Evolutionary conservation across 345 rosid species (phyloP).

Genomic region (Melaleuca quinquenervia): DNA sequence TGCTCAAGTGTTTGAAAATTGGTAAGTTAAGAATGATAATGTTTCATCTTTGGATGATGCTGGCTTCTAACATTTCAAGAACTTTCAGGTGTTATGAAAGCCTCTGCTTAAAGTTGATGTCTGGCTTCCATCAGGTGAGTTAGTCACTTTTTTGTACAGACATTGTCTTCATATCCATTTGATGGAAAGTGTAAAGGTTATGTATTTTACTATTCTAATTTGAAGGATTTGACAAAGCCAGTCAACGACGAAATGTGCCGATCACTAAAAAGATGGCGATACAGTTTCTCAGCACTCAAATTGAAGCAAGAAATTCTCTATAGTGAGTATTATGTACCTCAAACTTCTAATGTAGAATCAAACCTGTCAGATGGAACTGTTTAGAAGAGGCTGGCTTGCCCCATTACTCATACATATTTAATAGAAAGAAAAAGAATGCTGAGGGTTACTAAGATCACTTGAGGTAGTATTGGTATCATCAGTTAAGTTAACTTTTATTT

Average conservation of each 20-base stretch:
- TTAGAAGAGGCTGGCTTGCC: neutral
- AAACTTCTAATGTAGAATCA: neutral
- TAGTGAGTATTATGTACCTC: slow-evolving; percentile 39
- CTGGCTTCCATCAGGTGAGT: slow-evolving; percentile 89
- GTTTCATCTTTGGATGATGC: neutral
- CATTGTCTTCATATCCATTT: neutral
- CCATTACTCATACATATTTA: neutral
- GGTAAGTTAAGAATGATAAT: slow-evolving; percentile 22
- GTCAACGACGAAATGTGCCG: slow-evolving; percentile 68
- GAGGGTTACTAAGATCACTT: neutral
- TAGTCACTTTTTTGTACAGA: neutral
- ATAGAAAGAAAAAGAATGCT: neutral
- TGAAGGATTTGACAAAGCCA: slow-evolving; percentile 82
- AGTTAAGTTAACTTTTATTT: neutral
- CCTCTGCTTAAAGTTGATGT: slow-evolving; percentile 78
- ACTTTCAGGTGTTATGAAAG: slow-evolving; percentile 79
- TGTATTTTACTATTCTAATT: neutral
- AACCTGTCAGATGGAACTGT: neutral
- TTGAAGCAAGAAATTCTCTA: slow-evolving; percentile 87
- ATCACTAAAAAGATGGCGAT: slow-evolving; percentile 71
- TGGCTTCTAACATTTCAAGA: slow-evolving; percentile 7
- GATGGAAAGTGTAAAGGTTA: neutral
- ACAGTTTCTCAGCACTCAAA: slow-evolving; percentile 77
- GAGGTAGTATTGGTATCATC: neutral
- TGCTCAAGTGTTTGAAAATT: slow-evolving; percentile 69